phyloP scores from a whole-genome alignment of 2,329 filamentous ascomycete genomes.

The Tolypocladium guangdongense region DNA sequence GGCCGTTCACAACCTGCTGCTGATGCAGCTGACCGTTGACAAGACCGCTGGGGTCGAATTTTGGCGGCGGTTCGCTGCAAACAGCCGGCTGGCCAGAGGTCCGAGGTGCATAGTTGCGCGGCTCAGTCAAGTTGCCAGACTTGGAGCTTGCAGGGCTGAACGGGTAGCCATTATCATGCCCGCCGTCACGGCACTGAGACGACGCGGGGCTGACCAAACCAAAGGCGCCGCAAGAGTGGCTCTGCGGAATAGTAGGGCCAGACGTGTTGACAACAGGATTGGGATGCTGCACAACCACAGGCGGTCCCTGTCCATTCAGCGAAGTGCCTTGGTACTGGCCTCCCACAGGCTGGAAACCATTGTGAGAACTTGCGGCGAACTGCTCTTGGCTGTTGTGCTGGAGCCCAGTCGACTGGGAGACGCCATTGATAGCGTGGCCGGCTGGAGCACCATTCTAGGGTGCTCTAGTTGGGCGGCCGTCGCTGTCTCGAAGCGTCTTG shows the following conservation, averaged over 20 bases:
- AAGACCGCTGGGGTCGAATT: conserved; percentile 17
- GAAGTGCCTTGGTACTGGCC: background rate
- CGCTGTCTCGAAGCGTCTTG: conserved; percentile 3
- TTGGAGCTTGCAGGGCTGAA: conserved; percentile 5
- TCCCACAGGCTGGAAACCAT: background rate
- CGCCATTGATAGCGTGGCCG: background rate
- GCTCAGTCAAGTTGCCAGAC: conserved; percentile 23
- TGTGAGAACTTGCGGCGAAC: background rate
- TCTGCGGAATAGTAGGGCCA: conserved; percentile 5
- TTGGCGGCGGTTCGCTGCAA: conserved; percentile 23
- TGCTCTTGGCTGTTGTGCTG: background rate
- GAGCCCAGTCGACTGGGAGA: background rate
- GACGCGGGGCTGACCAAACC: conserved; percentile 2
- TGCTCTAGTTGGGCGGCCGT: conserved; percentile 1
- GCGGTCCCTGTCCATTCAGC: background rate
- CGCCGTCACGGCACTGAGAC: conserved; percentile 1
- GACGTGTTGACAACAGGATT: background rate
- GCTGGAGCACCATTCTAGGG: conserved; percentile 8
- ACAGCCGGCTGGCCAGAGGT: conserved; percentile 13
- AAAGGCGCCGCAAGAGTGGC: conserved; percentile 6
- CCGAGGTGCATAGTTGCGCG: conserved; percentile 29
- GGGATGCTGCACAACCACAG: background rate
- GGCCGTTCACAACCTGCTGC: background rate
- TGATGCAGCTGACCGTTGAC: background rate
- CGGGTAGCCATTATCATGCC: background rate